Evolutionary conservation across 352 stramenopile genomes (phyloP), one percentile per base, ranked within the genome.

Genomic region (Halophytophthora polymorphica): DNA sequence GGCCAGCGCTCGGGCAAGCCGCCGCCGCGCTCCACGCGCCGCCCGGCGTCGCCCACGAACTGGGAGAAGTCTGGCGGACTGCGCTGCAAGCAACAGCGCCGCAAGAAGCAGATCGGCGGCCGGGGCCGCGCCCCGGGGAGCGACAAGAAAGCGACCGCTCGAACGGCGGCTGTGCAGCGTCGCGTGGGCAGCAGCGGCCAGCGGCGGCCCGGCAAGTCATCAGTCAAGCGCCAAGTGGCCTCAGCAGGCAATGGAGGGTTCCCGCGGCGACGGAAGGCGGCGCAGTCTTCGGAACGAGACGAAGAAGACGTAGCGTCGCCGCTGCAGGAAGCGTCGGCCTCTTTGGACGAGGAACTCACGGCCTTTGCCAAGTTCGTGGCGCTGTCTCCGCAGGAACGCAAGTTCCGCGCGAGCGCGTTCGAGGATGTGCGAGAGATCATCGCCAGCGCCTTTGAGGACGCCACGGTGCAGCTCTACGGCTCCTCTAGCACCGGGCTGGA

Each of bases 401-500:
- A 58, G 34, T 52, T 78, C 22, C 72, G 80, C 19, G 40, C 23
- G 6, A 56, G 49, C 1, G 51, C 77, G 22, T 84, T 88, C 28
- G 22, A 60, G 4, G 77, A 87, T 34, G 52, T 90, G 21, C 48
- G 64, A 10, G 43, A 58, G 18, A 45, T 88, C 28, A 72, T 90
- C 29, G 47, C 36, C 17, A 43, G 56, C 6, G 52, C 60, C 0
- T 90, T 85, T 43, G 58, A 67, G 21, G 42, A 51, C 15, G 74
- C 77, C 1, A 67, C 56, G 0, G 75, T 90, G 22, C 56, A 83
- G 43, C 60, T 88, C 17, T 90, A 88, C 45, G 80, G 80, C 8
- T 90, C 80, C 13, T 90, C 77, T 8, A 86, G 68, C 39, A 87
- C 71, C 11, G 75, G 77, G 0, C 54, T 90, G 18, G 77, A 88